Conservation (phyloP, 1,284 basidiomycete genomes). For the Cryptococcus depauperatus region DNA sequence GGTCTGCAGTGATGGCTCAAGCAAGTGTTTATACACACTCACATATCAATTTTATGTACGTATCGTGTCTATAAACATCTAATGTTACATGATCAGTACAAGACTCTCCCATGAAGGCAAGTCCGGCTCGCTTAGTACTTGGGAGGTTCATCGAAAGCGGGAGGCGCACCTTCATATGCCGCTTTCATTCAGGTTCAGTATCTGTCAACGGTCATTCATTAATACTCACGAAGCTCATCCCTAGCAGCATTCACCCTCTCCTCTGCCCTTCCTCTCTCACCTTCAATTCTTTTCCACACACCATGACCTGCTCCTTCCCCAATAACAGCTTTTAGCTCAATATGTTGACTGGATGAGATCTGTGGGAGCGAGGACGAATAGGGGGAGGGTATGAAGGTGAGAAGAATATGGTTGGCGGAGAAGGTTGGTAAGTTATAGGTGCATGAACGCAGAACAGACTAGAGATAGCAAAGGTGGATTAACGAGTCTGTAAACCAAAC, state of each 20-base stretch:
- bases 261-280: slow-evolving; percentile 23
- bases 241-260: slow-evolving; percentile 17
- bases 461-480: background rate
- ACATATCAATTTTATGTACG: no score
- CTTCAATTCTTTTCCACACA: slow-evolving; percentile 40
- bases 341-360: slow-evolving; percentile 24
- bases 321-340: slow-evolving; percentile 31
- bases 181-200: background rate
- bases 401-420: slow-evolving; percentile 29
- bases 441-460: slow-evolving; percentile 17
- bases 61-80: no score
- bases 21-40: no score
- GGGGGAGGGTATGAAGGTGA: slow-evolving; percentile 30
- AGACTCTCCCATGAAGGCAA: no score
- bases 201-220: background rate
- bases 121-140: no score
- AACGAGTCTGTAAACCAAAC: background rate
- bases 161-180: background rate
- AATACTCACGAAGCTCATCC: slow-evolving; percentile 31
- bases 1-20: no score
- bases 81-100: no score
- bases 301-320: slow-evolving; percentile 34
- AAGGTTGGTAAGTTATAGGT: slow-evolving; percentile 39
- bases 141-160: background rate
- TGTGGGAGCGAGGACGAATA: slow-evolving; percentile 21